Conservation (phyloP, 208 protist species). For the Zelonia costaricensis region DNA sequence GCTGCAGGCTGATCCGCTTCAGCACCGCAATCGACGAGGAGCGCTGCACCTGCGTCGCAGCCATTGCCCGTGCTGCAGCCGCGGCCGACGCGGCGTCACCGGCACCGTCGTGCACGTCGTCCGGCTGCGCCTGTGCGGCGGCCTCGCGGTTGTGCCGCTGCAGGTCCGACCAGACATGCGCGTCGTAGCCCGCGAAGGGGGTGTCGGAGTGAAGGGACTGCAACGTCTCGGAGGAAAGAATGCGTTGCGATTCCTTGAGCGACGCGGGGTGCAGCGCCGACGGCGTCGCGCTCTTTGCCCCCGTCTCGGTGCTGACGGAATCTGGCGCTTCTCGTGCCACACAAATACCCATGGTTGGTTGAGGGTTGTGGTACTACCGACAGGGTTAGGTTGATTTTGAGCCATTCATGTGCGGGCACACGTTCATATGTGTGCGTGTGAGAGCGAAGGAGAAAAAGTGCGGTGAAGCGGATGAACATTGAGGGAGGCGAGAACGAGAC, state of each 20-base stretch:
- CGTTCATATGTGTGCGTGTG: too few species aligned
- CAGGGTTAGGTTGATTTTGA: too few species aligned
- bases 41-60: constrained; percentile 12
- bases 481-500: too few species aligned
- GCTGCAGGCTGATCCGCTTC: constrained; percentile 36
- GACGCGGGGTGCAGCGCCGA: not conserved
- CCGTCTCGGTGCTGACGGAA: too few species aligned
- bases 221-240: not conserved
- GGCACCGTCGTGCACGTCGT: too few species aligned
- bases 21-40: constrained; percentile 35
- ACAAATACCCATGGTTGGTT: too few species aligned
- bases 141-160: constrained; percentile 2
- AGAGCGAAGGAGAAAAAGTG: too few species aligned
- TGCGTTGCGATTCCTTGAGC: not conserved
- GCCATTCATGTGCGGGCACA: too few species aligned
- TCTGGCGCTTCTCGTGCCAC: too few species aligned
- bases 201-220: not conserved
- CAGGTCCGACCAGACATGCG: constrained; percentile 15
- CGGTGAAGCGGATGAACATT: too few species aligned
- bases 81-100: not conserved
- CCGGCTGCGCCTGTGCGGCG: not conserved
- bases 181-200: constrained; percentile 23
- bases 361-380: too few species aligned
- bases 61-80: too few species aligned
- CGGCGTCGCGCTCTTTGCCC: not conserved